Conservation (phyloP, 306 rosid genomes). For the Mimosa pudica region DNA sequence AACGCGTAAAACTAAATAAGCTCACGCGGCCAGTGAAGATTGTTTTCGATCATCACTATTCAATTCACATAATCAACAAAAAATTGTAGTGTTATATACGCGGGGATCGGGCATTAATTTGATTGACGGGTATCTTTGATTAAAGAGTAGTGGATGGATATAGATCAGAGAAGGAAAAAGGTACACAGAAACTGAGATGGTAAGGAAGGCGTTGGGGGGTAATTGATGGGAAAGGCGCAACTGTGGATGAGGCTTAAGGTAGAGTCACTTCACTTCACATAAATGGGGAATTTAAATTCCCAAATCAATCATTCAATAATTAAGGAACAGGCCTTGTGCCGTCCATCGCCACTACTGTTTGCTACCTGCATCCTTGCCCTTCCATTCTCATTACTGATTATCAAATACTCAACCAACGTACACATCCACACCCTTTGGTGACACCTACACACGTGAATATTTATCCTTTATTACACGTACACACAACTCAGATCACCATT, state of each 20-base stretch:
- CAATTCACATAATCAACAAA: too few relatives aligned
- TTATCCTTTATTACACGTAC: too few relatives aligned
- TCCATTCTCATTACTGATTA: background rate
- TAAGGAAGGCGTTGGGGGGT: background rate
- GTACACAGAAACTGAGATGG: background rate
- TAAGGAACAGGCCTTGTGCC: background rate
- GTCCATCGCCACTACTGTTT: conserved; percentile 13
- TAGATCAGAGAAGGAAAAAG: too few relatives aligned
- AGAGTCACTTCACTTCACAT: conserved; percentile 82
- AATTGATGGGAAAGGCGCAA: background rate
- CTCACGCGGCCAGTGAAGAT: background rate
- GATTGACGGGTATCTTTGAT: too few relatives aligned
- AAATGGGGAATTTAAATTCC: background rate
- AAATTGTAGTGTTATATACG: too few relatives aligned
- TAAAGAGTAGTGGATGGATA: too few relatives aligned
- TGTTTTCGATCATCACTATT: too few relatives aligned
- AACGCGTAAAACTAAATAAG: background rate
- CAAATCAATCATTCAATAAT: conserved; percentile 34
- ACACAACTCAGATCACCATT: too few relatives aligned
- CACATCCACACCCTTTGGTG: too few relatives aligned
- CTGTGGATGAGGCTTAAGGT: conserved; percentile 71
- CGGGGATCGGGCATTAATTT: too few relatives aligned
- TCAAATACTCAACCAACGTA: too few relatives aligned
- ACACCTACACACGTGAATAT: too few relatives aligned
- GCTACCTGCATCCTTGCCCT: conserved; percentile 5